Base-by-base conservation (phyloP, 108 stramenopile species). In the Pseudonitzschia multiseries region DNA sequence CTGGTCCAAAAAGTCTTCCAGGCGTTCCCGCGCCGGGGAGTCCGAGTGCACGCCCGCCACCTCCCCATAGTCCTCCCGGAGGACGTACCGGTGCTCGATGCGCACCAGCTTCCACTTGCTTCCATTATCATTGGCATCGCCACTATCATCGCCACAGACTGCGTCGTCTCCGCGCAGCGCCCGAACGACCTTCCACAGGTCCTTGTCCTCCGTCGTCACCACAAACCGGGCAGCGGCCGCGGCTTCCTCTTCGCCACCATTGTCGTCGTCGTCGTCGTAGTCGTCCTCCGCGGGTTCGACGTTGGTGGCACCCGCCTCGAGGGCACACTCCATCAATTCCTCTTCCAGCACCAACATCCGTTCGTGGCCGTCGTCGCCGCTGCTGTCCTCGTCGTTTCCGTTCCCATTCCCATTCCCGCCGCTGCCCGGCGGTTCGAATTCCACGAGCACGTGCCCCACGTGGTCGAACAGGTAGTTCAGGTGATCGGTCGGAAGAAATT, bases 271-370 rank as follows among this genome's bases (percentile, higher is more conserved):
- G 22, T 75, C 68, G 29, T 71, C 70, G 59, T 26, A 13, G 22
- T 60, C 62, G 62, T 33, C n/a, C 8, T 32, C 33, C 24, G 32
- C 20, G 70, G 54, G 14, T 73, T 87, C 89, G 31, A 91, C 70
- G 68, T 88, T 86, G 27, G 67, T 81, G 1, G 89, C 89, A 5
- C 89, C 89, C 44, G 84, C 86, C 29, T 88, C 89, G 50, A 91
- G 65, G 2, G 89, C 87, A 77, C 78, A 83, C 62, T 88, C 87
- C 71, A 86, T 51, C 63, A 91, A 76, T 46, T 59, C 81, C 61
- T 91, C 86, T 57, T 77, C 82, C 43, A 63, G 29, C 2, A 8
- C 33, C 40, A 12, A 1, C 36, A 41, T 36, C n/a, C n/a, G n/a
- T n/a, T n/a, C n/a, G n/a, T n/a, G n/a, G n/a, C n/a, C n/a, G n/a